phyloP scores from a whole-genome alignment of 2,329 filamentous ascomycete species.

The Verticillium nonalfalfae region DNA sequence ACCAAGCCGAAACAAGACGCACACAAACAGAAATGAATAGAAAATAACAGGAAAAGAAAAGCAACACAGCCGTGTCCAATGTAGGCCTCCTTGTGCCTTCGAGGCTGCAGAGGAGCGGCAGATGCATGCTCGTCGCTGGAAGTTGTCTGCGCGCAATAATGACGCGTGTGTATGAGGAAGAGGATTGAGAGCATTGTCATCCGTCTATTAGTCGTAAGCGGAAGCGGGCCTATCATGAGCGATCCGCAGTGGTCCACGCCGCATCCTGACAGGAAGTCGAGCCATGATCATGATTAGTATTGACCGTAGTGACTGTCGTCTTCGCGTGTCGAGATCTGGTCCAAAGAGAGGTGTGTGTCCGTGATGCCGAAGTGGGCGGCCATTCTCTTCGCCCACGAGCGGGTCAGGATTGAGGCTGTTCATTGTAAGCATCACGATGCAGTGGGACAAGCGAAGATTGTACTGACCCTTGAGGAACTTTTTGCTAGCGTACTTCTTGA shows the following conservation, averaged over 20 bases:
- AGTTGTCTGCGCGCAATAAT: neutral
- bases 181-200: neutral
- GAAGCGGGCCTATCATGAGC: neutral
- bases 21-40: slow-evolving; percentile 10
- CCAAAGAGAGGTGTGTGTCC: slow-evolving; percentile 41
- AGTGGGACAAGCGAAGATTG: neutral
- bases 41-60: slow-evolving; percentile 7
- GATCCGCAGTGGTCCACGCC: slow-evolving; percentile 7
- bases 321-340: slow-evolving; percentile 31
- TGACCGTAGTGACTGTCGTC: slow-evolving; percentile 20
- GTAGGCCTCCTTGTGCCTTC: neutral
- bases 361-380: slow-evolving; percentile 48
- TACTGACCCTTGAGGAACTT: slow-evolving; percentile 95
- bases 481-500: slow-evolving; percentile 99
- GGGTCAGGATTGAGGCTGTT: slow-evolving; percentile 80
- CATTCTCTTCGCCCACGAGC: slow-evolving; percentile 89
- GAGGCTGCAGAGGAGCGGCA: slow-evolving; percentile 4
- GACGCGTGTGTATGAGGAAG: neutral
- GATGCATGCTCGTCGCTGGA: neutral
- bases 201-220: slow-evolving; percentile 1
- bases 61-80: neutral
- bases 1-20: slow-evolving; percentile 1
- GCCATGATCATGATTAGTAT: slow-evolving; percentile 11
- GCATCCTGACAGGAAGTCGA: slow-evolving; percentile 3
- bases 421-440: slow-evolving; percentile 10